Conservation (phyloP, 2,329 filamentous ascomycete species). For the Atkinsonella hypoxylon region DNA sequence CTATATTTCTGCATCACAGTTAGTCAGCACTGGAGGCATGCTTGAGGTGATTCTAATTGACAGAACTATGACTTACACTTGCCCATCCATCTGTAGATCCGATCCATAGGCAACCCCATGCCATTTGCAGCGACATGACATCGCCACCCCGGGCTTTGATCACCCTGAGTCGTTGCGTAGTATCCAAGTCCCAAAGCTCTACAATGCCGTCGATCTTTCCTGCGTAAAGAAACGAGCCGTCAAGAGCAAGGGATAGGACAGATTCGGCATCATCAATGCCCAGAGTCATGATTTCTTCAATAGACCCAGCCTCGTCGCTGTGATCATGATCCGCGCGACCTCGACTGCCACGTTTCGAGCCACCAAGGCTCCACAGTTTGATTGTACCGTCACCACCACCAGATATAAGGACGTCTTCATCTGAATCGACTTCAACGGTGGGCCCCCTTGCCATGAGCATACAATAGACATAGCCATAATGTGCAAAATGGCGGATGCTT, state of each 20-base stretch:
- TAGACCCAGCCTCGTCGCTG: constrained; percentile 33
- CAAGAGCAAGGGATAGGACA: constrained; percentile 67
- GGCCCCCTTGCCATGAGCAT: constrained; percentile 75
- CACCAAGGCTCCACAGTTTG: constrained; percentile 71
- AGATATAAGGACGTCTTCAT: constrained; percentile 75
- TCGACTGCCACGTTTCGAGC: constrained; percentile 1
- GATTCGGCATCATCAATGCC: constrained; percentile 51
- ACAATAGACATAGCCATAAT: constrained; percentile 92
- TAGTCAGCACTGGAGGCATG: not conserved
- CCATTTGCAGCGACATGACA: constrained; percentile 76
- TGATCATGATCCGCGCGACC: constrained; percentile 28
- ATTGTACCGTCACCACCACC: constrained; percentile 90
- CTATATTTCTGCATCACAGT: constrained; percentile 45
- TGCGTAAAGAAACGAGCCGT: constrained; percentile 86
- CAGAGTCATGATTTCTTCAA: constrained; percentile 56
- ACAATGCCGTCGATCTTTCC: constrained; percentile 80
- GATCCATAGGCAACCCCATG: constrained; percentile 75
- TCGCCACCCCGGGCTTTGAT: constrained; percentile 73
- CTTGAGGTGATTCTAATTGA: not conserved
- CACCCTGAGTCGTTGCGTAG: constrained; percentile 75
- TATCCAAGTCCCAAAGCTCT: constrained; percentile 95
- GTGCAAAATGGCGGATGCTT: constrained; percentile 78
- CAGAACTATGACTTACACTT: constrained; percentile 45
- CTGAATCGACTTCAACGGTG: constrained; percentile 52
- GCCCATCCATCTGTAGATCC: constrained; percentile 82